Conservation (phyloP, 768 basidiomycete species). For the Daedaleopsis sinensis region DNA sequence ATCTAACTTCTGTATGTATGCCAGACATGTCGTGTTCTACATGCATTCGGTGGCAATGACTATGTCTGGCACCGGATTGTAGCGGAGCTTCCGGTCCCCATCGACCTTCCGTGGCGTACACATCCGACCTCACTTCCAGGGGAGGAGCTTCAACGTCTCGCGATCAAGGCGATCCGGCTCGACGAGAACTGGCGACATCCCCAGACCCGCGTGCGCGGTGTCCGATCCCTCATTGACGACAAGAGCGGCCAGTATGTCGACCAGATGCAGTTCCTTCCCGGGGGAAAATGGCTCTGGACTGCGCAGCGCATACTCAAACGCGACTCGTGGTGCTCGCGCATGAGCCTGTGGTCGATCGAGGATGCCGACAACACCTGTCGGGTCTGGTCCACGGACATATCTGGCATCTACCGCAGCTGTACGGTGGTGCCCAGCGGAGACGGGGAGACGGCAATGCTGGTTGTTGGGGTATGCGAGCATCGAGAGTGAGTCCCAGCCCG, state of each 20-base stretch:
- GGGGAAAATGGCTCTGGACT: constrained; percentile 52
- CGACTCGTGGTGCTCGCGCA: constrained; percentile 36
- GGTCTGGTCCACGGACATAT: constrained; percentile 28
- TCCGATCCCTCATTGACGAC: constrained; percentile 38
- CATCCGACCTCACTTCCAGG: constrained; percentile 40
- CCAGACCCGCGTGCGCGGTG: constrained; percentile 37
- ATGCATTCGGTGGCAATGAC: constrained; percentile 52
- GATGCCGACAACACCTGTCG: constrained; percentile 31
- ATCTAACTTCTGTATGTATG: constrained; percentile 10
- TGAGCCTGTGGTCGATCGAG: constrained; percentile 50
- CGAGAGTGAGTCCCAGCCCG: constrained; percentile 24
- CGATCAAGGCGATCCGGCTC: constrained; percentile 48
- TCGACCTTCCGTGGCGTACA: constrained; percentile 43
- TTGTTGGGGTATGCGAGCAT: constrained; percentile 24
- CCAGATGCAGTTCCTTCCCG: constrained; percentile 49
- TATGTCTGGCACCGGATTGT: constrained; percentile 57
- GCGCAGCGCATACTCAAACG: constrained; percentile 37
- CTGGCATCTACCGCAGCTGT: constrained; percentile 28
- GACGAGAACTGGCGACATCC: constrained; percentile 53
- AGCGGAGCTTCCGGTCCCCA: constrained; percentile 36
- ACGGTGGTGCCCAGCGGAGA: constrained; percentile 18
- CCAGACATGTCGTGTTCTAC: constrained; percentile 63
- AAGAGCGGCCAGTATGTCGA: constrained; percentile 42
- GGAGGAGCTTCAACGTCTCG: constrained; percentile 42
- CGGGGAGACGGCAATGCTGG: constrained; percentile 24